A percentile compares a stretch with the other conserved stretches of the same genome.
Evolutionary conservation across 176 grass and related monocot species (phyloP).

Genomic region (Oryza brachyantha): DNA sequence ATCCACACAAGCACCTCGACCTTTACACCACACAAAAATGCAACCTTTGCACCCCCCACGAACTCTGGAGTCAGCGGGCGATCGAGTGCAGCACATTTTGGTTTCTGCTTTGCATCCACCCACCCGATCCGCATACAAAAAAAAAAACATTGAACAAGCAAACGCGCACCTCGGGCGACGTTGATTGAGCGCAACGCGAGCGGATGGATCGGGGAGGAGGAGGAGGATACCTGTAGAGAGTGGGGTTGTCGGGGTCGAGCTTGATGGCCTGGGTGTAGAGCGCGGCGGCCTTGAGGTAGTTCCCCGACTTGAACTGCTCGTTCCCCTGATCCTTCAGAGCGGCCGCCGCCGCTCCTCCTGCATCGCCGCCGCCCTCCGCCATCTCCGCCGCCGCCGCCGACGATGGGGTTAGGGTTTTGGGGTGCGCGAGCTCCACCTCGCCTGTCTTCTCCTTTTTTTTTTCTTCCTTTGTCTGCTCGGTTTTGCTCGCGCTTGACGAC

Average conservation of each 20-base stretch:
- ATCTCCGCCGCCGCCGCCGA: slow-evolving; percentile 33
- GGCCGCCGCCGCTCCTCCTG: not conserved
- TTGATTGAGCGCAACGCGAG: not conserved
- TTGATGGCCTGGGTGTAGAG: slow-evolving; percentile 98
- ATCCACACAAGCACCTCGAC: not conserved
- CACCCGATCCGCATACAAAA: not conserved
- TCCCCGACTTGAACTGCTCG: slow-evolving; percentile 87
- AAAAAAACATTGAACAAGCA: too few species aligned
- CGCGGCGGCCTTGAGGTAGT: slow-evolving; percentile 89
- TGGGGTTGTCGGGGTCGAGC: slow-evolving; percentile 71
- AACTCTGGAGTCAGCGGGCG: not conserved
- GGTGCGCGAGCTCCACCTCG: slow-evolving; percentile 1
- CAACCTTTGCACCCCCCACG: not conserved
- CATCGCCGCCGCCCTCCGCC: slow-evolving; percentile 25
- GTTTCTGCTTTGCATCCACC: not conserved
- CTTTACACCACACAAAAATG: not conserved
- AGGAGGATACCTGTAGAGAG: slow-evolving; percentile 70
- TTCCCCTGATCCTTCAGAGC: slow-evolving; percentile 90
- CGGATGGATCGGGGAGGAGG: not conserved
- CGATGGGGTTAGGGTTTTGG: slow-evolving; percentile 54
- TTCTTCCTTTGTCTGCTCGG: too few species aligned
- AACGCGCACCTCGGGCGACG: not conserved
- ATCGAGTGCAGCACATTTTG: not conserved
- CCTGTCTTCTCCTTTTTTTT: not conserved
- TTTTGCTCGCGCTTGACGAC: not conserved